Evolutionary conservation across 1,139 yeast genomes (phyloP).

Genomic region (Pichia sp.): DNA sequence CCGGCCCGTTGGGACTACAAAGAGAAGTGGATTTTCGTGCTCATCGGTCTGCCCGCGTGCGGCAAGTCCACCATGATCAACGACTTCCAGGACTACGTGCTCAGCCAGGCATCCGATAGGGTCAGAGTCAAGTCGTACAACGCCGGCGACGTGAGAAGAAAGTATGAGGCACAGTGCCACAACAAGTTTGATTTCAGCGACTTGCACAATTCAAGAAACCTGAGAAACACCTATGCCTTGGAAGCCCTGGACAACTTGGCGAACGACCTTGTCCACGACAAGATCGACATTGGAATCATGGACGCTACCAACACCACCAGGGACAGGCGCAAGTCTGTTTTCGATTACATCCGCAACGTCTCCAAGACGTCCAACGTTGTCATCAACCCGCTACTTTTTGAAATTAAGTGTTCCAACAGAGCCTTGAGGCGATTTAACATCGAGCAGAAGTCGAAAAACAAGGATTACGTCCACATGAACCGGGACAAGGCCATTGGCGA

Average conservation of each 20-base stretch:
- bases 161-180: constrained; percentile 21
- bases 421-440: constrained; percentile 51
- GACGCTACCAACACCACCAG: constrained; percentile 70
- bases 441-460: constrained; percentile 50
- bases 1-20: constrained; percentile 5
- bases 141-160: constrained; percentile 53
- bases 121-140: constrained; percentile 42
- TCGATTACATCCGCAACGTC: constrained; percentile 20
- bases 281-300: constrained; percentile 50
- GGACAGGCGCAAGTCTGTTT: constrained; percentile 36
- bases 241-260: constrained; percentile 52
- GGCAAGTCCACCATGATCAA: constrained; percentile 65
- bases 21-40: constrained; percentile 42
- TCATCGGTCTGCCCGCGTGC: constrained; percentile 68
- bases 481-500: constrained; percentile 50
- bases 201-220: constrained; percentile 32
- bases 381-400: constrained; percentile 36
- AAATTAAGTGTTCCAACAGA: constrained; percentile 42
- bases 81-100: constrained; percentile 43
- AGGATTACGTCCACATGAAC: constrained; percentile 28
- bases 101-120: constrained; percentile 29
- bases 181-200: constrained; percentile 44
- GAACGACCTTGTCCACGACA: constrained; percentile 40
- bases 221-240: constrained; percentile 55
- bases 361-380: constrained; percentile 16